Conservation (phyloP, 345 rosid genomes). For the Euphorbia tirucalli region DNA sequence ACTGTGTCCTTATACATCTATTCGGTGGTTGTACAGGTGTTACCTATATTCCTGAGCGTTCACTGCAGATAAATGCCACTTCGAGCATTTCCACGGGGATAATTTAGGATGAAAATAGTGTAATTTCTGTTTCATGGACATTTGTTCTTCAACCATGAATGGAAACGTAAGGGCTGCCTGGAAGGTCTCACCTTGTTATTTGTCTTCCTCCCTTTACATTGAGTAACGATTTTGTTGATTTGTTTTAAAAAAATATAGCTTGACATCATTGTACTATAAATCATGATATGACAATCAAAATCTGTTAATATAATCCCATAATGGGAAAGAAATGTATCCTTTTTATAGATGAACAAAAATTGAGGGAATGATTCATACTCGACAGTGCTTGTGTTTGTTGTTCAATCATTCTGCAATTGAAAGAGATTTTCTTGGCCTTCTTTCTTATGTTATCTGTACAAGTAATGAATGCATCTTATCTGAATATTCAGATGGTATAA, state of each 20-base stretch:
- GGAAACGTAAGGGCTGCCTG: constrained; percentile 6
- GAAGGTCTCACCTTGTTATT: no score
- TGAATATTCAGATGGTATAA: no score
- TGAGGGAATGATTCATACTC: background rate
- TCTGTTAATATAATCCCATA: constrained; percentile 15
- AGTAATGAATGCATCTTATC: no score
- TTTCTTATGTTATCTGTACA: no score
- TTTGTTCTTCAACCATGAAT: background rate
- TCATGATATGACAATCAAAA: constrained; percentile 4
- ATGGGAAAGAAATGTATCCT: constrained; percentile 15
- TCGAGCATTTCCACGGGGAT: constrained; percentile 80
- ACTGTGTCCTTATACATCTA: background rate
- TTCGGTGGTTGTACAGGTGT: constrained; percentile 53
- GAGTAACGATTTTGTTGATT: constrained; percentile 10
- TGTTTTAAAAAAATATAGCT: constrained; percentile 10
- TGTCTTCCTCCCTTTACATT: constrained; percentile 5
- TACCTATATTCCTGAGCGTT: constrained; percentile 81
- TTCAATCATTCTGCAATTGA: no score
- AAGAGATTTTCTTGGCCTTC: no score
- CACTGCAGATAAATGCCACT: constrained; percentile 87
- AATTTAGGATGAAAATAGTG: constrained; percentile 13
- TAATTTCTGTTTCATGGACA: constrained; percentile 6
- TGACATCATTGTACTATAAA: constrained; percentile 10
- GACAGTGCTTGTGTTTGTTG: no score
- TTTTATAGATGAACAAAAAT: constrained; percentile 15